Evolutionary conservation across 345 rosid species (phyloP), one percentile per base, ranked within the genome.

Genomic region (Eucalyptus regnans): DNA sequence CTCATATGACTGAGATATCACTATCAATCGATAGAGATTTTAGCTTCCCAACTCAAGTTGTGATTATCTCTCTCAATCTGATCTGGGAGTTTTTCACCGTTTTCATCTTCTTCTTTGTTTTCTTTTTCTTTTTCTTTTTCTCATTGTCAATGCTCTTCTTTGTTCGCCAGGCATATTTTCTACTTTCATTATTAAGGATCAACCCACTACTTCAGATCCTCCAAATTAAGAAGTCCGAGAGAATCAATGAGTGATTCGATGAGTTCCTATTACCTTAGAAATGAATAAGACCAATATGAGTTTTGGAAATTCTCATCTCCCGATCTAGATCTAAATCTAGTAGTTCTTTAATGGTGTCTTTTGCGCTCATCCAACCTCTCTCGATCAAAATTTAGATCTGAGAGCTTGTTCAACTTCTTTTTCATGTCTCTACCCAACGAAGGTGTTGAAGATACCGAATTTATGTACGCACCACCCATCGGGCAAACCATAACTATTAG

Each of bases 61-160:
- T 23, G 31, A 60, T 60, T 27, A 60, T 60, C 68, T 62, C 16
- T 62, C 8, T 29, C 68, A 6, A 62, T 62, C 1, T 12, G 0
- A 60, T 27, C 0, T 1, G 8, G 8, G 8, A 60, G 33, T 6
- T 27, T 62, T 60, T 62, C n/a, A 12, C 4, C 16, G 0, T 29
- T 27, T 62, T 62, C 68, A 62, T 62, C 7, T 12, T 25, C 66
- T 60, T 60, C 4, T 25, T 12, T 10, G 12, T 60, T 27, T 27
- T 25, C 1, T 27, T 27, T 60, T 27, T 25, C 1, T 27, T 27
- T 60, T 27, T 18, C 1, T 3, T 60, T 60, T 60, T 27, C 8
- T 62, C 8, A 62, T 29, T 27, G 68, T 2, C 8, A 3, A 27
- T 27, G 8, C 1, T 29, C 68, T 0, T 62, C 15, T 62, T 62